phyloP scores from a whole-genome alignment of 2,329 filamentous ascomycete genomes.

The Cercospora beticola region DNA sequence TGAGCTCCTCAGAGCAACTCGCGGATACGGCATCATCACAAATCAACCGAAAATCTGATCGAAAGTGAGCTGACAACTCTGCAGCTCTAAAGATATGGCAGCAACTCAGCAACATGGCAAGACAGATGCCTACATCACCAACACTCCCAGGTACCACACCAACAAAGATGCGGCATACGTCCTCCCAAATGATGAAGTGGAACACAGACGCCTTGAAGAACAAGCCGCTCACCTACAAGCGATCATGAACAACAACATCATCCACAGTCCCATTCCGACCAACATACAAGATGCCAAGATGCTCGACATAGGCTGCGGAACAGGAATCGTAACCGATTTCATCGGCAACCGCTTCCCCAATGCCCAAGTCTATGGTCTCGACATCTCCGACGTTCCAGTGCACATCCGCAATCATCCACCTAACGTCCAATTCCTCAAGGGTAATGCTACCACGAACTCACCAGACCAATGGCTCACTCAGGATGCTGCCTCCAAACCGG shows the following conservation, averaged over 20 bases:
- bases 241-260: slow-evolving; percentile 27
- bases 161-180: slow-evolving; percentile 17
- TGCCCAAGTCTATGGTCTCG: slow-evolving; percentile 39
- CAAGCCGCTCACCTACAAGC: slow-evolving; percentile 23
- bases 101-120: neutral
- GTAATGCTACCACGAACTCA: slow-evolving; percentile 13
- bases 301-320: slow-evolving; percentile 35
- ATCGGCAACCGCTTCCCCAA: slow-evolving; percentile 23
- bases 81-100: neutral
- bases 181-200: slow-evolving; percentile 22
- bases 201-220: slow-evolving; percentile 26
- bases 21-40: neutral
- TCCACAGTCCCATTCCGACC: slow-evolving; percentile 25
- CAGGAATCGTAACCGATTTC: slow-evolving; percentile 31
- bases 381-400: slow-evolving; percentile 31
- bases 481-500: neutral
- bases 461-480: neutral
- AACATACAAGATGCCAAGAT: slow-evolving; percentile 3
- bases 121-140: slow-evolving; percentile 7
- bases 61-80: neutral
- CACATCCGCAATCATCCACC: slow-evolving; percentile 23
- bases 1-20: neutral
- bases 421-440: slow-evolving; percentile 19
- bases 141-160: slow-evolving; percentile 15
- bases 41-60: neutral